phyloP scores from a whole-genome alignment of 1,284 basidiomycete genomes.

The Puccinia sorghi region DNA sequence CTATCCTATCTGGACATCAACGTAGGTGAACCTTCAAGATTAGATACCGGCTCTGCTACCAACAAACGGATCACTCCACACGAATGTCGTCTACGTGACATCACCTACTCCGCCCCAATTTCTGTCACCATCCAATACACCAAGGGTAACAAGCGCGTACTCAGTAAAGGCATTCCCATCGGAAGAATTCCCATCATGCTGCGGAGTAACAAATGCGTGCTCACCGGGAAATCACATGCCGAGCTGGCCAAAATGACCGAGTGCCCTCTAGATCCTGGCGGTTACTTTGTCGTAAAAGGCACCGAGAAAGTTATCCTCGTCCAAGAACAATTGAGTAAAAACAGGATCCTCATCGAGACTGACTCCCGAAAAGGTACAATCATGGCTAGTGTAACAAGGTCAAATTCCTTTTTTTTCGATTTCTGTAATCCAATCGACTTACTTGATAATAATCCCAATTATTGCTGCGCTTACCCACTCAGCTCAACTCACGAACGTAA shows the following conservation, averaged over 20 bases:
- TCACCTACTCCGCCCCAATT: conserved; percentile 92
- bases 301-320: conserved; percentile 99
- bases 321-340: conserved; percentile 98
- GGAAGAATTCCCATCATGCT: conserved; percentile 97
- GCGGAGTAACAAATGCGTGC: conserved; percentile 86
- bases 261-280: conserved; percentile 96
- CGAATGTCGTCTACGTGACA: conserved; percentile 94
- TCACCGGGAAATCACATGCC: conserved; percentile 74
- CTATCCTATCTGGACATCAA: conserved; percentile 95
- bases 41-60: conserved; percentile 72
- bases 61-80: conserved; percentile 90
- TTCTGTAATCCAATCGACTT: no score
- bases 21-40: conserved; percentile 84
- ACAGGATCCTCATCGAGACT: conserved; percentile 97
- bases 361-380: conserved; percentile 81
- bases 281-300: conserved; percentile 98
- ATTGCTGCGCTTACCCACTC: not conserved
- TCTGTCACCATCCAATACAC: conserved; percentile 95
- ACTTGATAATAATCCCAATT: not conserved
- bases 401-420: not conserved
- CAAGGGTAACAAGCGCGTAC: conserved; percentile 83
- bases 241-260: conserved; percentile 90
- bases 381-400: conserved; percentile 93
- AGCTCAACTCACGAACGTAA: conserved; percentile 97
- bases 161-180: conserved; percentile 79